Evolutionary conservation across 495 filamentous ascomycete species (phyloP).

Genomic region (Neurospora intermedia): DNA sequence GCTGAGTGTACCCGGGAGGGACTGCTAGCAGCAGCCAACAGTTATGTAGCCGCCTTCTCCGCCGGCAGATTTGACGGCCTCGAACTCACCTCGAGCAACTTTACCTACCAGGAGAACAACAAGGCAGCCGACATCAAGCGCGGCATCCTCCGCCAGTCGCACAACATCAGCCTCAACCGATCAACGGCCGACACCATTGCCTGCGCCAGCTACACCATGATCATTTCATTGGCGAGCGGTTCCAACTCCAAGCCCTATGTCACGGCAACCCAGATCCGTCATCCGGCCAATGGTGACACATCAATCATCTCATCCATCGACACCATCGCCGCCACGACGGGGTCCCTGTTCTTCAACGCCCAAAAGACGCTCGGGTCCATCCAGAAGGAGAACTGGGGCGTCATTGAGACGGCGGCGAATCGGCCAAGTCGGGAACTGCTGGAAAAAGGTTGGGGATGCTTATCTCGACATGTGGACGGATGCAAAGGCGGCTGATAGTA

Average conservation of each 20-base stretch:
- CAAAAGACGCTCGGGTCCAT: conserved; percentile 31
- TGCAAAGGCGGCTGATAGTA: conserved; percentile 29
- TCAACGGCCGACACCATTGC: conserved; percentile 30
- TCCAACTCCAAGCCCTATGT: conserved; percentile 30
- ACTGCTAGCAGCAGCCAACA: conserved; percentile 25
- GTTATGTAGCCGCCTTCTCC: conserved; percentile 26
- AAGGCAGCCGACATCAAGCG: conserved; percentile 21
- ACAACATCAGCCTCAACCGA: conserved; percentile 29
- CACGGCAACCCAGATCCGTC: conserved; percentile 33
- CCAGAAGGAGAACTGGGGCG: conserved; percentile 31
- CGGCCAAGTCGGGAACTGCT: conserved; percentile 28
- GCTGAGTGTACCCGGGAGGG: conserved; percentile 30
- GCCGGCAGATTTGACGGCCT: conserved; percentile 19
- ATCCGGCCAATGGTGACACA: conserved; percentile 20
- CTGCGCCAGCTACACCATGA: conserved; percentile 34
- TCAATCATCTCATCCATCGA: conserved; percentile 28
- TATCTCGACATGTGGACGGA: conserved; percentile 43
- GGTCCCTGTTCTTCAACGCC: conserved; percentile 38
- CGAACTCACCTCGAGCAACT: conserved; percentile 22
- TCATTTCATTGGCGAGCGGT: conserved; percentile 19
- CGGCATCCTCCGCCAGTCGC: conserved; percentile 23
- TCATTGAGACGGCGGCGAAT: conserved; percentile 13
- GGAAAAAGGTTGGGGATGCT: conserved; percentile 31
- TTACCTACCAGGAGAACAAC: conserved; percentile 35
- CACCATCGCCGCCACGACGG: conserved; percentile 37